Conservation (phyloP, 176 grass and related monocot species). For the Elymus sibiricus region DNA sequence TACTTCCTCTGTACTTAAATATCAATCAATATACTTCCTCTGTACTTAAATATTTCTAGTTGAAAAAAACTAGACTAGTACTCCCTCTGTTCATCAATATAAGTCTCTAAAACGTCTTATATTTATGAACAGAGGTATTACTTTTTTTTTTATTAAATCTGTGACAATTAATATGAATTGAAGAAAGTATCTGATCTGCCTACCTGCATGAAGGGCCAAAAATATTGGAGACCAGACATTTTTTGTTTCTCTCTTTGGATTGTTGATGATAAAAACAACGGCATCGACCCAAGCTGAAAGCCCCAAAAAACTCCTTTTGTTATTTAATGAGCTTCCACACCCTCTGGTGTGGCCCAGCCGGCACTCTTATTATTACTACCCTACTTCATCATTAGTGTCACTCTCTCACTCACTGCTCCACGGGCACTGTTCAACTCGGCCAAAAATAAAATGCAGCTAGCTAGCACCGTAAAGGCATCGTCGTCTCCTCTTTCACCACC, state of each 20-base stretch:
- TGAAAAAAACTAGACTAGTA: no score
- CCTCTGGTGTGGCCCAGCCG: background rate
- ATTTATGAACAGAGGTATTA: no score
- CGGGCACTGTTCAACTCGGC: background rate
- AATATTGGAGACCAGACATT: background rate
- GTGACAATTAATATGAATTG: no score
- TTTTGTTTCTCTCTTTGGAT: background rate
- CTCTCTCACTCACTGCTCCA: background rate
- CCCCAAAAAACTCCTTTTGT: constrained; percentile 36
- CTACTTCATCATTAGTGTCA: background rate
- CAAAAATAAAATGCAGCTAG: background rate
- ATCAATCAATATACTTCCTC: no score
- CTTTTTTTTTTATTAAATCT: no score
- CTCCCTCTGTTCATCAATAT: no score
- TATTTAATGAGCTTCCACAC: background rate
- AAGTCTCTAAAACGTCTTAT: no score
- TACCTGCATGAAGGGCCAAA: background rate
- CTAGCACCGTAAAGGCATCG: background rate
- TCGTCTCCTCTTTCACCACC: background rate
- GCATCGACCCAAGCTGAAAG: background rate
- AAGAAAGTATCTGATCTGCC: background rate
- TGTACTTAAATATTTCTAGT: no score
- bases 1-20: no score
- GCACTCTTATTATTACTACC: background rate
- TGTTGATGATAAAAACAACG: background rate